Base-by-base conservation (phyloP, 371 early-diverging fungal genomes). In the Mortierella sp. region DNA sequence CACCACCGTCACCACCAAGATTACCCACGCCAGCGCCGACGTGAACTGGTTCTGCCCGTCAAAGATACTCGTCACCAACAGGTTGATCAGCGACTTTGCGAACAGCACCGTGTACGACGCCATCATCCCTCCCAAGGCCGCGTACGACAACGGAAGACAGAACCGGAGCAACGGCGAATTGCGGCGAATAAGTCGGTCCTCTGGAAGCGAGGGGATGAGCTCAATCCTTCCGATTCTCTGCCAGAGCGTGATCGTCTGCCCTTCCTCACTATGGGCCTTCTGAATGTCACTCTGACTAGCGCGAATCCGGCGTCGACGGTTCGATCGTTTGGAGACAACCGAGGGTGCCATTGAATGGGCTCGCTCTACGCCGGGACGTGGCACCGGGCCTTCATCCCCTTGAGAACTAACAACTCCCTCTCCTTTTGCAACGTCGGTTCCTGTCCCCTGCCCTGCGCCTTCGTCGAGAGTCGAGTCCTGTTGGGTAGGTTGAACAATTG, bases 41-140 rank as follows among this genome's bases (percentile, higher is more conserved):
- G 89, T 90, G 83, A 95, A 96, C 85, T 95, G 96, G 87, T 96
- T 96, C 28, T 96, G 88, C 19, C 93, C 93, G 26, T 92, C 90
- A 83, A 92, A 89, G 13, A 96, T 75, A 3, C 94, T 91, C 26
- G 90, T 88, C 16, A 93, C 91, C 71, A 96, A 81, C 85, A 97
- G 90, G 78, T 96, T 94, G 75, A 95, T 94, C 50, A 96, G 90
- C 46, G 94, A 91, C 74, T 97, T 97, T 55, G 96, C 96, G 90
- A 95, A 95, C 28, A 97, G 86, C 0, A 95, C 95, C 21, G 96
- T 96, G 71, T 96, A 91, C 11, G 96, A 93, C 0, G 95, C 97
- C 94, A 97, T 96, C 75, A 93, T 88, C 2, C 95, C 94, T 31
- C 94, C 95, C 64, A 95, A 77, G 9, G 92, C 87, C 1, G 95